Evolutionary conservation across 23 red algal species (phyloP), one percentile per base, ranked within the genome.

Genomic region (Gracilaria vermiculophylla): DNA sequence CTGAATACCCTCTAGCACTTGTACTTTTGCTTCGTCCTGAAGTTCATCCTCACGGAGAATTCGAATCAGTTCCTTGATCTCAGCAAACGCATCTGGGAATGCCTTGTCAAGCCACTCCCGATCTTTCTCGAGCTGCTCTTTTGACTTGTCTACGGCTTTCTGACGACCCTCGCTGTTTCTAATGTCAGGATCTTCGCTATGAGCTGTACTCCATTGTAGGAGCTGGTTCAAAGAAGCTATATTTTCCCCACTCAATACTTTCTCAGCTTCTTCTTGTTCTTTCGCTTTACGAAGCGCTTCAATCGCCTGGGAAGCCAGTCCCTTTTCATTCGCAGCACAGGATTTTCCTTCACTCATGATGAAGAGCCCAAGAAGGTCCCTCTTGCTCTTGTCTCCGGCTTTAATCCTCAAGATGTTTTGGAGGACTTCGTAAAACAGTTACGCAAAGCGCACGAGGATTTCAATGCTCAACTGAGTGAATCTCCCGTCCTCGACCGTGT

Each of bases 51-150:
- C 60, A 64, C 39, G 75, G 13, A 88, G 36, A 20, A 73, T 73
- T 36, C 53, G 43, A 47, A 71, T 69, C 0, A 95, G 78, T 7
- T 64, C 43, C 6, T 80, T 76, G n/a, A 95, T 56, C 25, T 69
- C 84, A 24, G 77, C 79, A 91, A 82, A 95, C 19, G 71, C 57
- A 42, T 95, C 93, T 1, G 86, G 86, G 52, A 84, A 83, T 11
- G 86, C 80, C 45, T 61, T 62, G 74, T 95, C 93, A 33, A 95
- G 93, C 93, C 90, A 93, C 69, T 72, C 90, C 14, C 80, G 69
- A 35, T 93, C 81, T 52, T 52, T 72, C 16, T 52, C 0, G 62
- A 85, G 54, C 58, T 78, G 78, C 21, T 84, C 90, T 53, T 47
- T 11, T 20, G 88, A 64, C 52, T 75, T 67, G 11, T 50, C 29